phyloP scores from a whole-genome alignment of 1,139 yeast genomes.

The Magnusiomyces suaveolens region DNA sequence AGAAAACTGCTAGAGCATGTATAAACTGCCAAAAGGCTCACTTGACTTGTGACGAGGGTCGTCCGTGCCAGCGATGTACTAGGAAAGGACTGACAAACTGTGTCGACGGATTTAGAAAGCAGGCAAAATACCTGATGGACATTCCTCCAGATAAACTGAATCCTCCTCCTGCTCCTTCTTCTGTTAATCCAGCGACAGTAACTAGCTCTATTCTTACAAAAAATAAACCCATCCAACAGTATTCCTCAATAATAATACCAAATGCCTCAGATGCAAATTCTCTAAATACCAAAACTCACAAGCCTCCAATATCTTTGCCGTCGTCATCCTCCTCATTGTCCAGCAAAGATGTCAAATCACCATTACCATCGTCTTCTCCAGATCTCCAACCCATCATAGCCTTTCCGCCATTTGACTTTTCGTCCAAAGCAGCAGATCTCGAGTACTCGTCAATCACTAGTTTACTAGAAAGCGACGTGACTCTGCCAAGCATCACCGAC shows the following conservation, averaged over 20 bases:
- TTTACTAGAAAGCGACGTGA: constrained; percentile 6
- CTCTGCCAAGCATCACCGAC: not conserved
- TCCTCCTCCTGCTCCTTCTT: too few species aligned
- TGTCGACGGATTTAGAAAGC: constrained; percentile 80
- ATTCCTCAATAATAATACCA: not conserved
- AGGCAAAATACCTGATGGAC: constrained; percentile 57
- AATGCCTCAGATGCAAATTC: not conserved
- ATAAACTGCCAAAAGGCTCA: constrained; percentile 83
- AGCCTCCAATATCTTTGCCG: too few species aligned
- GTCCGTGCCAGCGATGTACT: constrained; percentile 82
- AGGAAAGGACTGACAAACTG: constrained; percentile 61
- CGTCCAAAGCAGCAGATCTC: constrained; percentile 15
- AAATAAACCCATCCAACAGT: not conserved
- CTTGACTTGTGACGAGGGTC: constrained; percentile 70
- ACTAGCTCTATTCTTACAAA: not conserved
- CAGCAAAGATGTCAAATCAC: not conserved
- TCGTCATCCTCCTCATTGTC: not conserved
- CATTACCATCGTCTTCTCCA: constrained; percentile 3
- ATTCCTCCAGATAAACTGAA: constrained; percentile 9
- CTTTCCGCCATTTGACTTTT: constrained; percentile 7
- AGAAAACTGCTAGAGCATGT: constrained; percentile 79
- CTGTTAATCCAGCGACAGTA: not conserved
- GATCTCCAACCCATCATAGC: not conserved
- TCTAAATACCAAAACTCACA: not conserved
- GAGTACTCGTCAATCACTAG: constrained; percentile 13